These are phyloP conservation scores for Rhodotorula sphaerocarpa DNA, from an alignment of 768 basidiomycete species.

Conservation along the genomic window DNA sequence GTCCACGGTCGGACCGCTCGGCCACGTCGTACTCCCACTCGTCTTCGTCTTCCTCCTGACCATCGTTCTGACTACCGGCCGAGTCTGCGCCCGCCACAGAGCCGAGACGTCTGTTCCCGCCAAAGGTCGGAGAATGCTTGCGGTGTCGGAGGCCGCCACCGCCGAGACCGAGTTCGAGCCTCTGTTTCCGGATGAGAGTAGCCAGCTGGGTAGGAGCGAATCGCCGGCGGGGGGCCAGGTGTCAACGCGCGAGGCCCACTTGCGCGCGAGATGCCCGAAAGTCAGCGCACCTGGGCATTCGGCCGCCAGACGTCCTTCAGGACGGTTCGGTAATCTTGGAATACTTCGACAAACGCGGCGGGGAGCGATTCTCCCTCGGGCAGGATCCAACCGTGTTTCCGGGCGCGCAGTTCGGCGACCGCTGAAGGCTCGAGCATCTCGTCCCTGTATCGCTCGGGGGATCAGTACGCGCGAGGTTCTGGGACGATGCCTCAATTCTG, in stretches of 20 bases:
- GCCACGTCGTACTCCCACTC: slow-evolving; percentile 21
- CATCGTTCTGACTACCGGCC: no score
- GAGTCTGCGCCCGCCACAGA: not conserved
- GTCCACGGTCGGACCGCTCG: slow-evolving; percentile 27
- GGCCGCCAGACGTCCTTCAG: slow-evolving; percentile 32
- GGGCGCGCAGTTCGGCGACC: slow-evolving; percentile 5
- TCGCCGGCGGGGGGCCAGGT: no score
- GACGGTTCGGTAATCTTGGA: slow-evolving; percentile 12
- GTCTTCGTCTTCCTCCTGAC: slow-evolving; percentile 12
- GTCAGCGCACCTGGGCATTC: no score
- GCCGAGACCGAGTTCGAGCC: slow-evolving; percentile 31
- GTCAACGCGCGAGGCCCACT: no score
- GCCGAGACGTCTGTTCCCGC: slow-evolving; percentile 14
- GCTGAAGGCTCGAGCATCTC: slow-evolving; percentile 28
- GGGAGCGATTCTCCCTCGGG: slow-evolving; percentile 31
- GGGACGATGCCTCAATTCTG: no score
- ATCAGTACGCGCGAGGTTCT: not conserved
- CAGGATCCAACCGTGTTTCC: slow-evolving; percentile 3
- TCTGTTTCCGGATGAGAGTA: slow-evolving; percentile 14
- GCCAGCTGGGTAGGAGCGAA: no score
- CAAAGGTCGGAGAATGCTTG: slow-evolving; percentile 32
- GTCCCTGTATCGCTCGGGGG: not conserved
- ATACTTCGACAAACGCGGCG: slow-evolving; percentile 20
- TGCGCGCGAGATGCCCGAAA: no score
- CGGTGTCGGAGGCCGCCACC: slow-evolving; percentile 27